Conservation (phyloP, 2,329 filamentous ascomycete species). For the Trichoderma oligosporum region DNA sequence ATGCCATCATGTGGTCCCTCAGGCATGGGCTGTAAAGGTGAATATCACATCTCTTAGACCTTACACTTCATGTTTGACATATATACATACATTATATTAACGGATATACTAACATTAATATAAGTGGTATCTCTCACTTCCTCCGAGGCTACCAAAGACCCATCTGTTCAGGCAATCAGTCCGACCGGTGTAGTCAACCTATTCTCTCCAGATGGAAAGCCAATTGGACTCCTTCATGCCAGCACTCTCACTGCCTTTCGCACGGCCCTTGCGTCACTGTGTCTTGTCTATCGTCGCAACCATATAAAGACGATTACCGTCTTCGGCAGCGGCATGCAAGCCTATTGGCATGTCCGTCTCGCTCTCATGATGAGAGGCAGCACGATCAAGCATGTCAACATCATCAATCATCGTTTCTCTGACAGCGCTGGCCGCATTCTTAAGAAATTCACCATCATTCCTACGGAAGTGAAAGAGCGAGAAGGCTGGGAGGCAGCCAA, state of each 20-base stretch:
- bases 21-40: slow-evolving; percentile 66
- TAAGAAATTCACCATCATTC: slow-evolving; percentile 44
- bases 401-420: slow-evolving; percentile 72
- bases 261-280: slow-evolving; percentile 68
- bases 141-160: slow-evolving; percentile 30
- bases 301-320: slow-evolving; percentile 73
- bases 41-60: slow-evolving; percentile 1
- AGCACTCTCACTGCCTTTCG: slow-evolving; percentile 75
- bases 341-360: slow-evolving; percentile 90
- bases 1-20: slow-evolving; percentile 66
- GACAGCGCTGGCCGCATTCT: slow-evolving; percentile 53
- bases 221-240: slow-evolving; percentile 68
- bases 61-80: neutral
- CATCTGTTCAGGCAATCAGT: slow-evolving; percentile 35
- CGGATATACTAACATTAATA: neutral
- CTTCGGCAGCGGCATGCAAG: slow-evolving; percentile 85
- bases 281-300: slow-evolving; percentile 61
- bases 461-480: slow-evolving; percentile 42
- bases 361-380: slow-evolving; percentile 67
- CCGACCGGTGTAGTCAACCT: slow-evolving; percentile 68
- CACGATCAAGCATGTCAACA: slow-evolving; percentile 74
- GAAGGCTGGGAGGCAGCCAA: slow-evolving; percentile 64
- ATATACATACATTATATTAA: no score
- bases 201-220: slow-evolving; percentile 58
- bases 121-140: slow-evolving; percentile 61